phyloP scores from a whole-genome alignment of 2,329 filamentous ascomycete species.

The Cytospora piceicola region DNA sequence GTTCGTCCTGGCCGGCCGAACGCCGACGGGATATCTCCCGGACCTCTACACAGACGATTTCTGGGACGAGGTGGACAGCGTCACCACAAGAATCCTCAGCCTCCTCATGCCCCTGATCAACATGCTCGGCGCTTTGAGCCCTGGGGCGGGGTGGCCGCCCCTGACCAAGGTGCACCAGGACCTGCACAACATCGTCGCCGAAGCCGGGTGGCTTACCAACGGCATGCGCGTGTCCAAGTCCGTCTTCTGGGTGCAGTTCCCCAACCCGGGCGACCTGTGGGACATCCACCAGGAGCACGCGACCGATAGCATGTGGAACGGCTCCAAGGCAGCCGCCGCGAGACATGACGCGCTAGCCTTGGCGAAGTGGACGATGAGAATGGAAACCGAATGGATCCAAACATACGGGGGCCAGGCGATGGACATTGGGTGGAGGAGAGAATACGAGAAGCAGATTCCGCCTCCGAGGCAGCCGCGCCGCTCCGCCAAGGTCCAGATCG shows the following conservation, averaged over 20 bases:
- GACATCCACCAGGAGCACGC: slow-evolving; percentile 34
- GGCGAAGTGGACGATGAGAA: slow-evolving; percentile 18
- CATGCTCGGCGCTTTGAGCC: slow-evolving; percentile 35
- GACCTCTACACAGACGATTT: slow-evolving; percentile 40
- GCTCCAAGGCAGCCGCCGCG: slow-evolving; percentile 27
- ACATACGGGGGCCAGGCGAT: not conserved
- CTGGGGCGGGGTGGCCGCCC: slow-evolving; percentile 20
- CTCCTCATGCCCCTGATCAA: slow-evolving; percentile 44
- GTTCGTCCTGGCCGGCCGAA: slow-evolving; percentile 30
- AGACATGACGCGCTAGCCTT: not conserved
- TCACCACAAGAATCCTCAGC: slow-evolving; percentile 24
- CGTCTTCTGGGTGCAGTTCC: slow-evolving; percentile 39
- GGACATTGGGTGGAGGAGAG: not conserved
- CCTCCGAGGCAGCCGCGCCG: slow-evolving; percentile 23
- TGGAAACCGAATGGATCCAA: not conserved
- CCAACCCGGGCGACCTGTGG: slow-evolving; percentile 37
- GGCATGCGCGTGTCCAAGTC: slow-evolving; percentile 37
- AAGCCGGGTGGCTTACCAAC: slow-evolving; percentile 40
- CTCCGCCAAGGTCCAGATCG: slow-evolving; percentile 39
- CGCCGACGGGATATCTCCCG: slow-evolving; percentile 27
- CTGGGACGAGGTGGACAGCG: slow-evolving; percentile 43
- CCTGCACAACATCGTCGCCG: slow-evolving; percentile 39
- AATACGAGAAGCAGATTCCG: slow-evolving; percentile 1
- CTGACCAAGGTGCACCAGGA: slow-evolving; percentile 39
- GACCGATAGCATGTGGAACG: slow-evolving; percentile 33